Percentiles rank a stretch among this genome's conserved stretches.
Evolutionary conservation across 805 yeast species (phyloP).

Genomic region (Wickerhamomyces bisporus): DNA sequence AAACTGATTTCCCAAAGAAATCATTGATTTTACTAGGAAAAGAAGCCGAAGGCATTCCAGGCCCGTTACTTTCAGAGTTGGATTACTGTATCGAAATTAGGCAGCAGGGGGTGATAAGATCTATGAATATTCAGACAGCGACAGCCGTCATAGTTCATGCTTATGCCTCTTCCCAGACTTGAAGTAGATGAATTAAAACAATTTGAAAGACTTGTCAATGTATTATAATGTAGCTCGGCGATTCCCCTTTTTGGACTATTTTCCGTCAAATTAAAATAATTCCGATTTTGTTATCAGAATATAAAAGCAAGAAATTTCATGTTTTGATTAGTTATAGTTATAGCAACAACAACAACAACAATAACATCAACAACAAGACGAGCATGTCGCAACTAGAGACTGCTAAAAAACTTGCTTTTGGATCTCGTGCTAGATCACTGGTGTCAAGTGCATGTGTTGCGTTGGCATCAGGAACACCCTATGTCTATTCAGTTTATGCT

Average conservation of each 20-base stretch:
- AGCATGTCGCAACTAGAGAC: neutral
- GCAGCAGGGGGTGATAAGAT: constrained; percentile 86
- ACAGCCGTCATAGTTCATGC: constrained; percentile 93
- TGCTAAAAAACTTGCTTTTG: constrained; percentile 6
- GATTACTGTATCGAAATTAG: constrained; percentile 88
- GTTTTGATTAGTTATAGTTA: no score
- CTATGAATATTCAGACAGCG: constrained; percentile 97
- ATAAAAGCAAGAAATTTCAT: no score
- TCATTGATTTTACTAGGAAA: constrained; percentile 76
- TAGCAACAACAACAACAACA: no score
- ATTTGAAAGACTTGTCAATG: neutral
- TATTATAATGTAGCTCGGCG: constrained; percentile 1
- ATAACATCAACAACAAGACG: no score
- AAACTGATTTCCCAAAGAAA: constrained; percentile 70
- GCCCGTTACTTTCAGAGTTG: constrained; percentile 71
- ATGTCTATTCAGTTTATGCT: constrained; percentile 68
- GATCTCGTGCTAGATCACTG: constrained; percentile 13
- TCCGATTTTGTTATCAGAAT: no score
- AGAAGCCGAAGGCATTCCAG: constrained; percentile 90
- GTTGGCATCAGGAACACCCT: constrained; percentile 71
- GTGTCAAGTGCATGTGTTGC: constrained; percentile 38
- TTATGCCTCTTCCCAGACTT: constrained; percentile 41
- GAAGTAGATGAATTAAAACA: neutral
- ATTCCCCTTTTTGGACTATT: no score
- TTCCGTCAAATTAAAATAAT: no score